Conservation (phyloP, 139 green algal species). For the Edaphochlamys debaryana region DNA sequence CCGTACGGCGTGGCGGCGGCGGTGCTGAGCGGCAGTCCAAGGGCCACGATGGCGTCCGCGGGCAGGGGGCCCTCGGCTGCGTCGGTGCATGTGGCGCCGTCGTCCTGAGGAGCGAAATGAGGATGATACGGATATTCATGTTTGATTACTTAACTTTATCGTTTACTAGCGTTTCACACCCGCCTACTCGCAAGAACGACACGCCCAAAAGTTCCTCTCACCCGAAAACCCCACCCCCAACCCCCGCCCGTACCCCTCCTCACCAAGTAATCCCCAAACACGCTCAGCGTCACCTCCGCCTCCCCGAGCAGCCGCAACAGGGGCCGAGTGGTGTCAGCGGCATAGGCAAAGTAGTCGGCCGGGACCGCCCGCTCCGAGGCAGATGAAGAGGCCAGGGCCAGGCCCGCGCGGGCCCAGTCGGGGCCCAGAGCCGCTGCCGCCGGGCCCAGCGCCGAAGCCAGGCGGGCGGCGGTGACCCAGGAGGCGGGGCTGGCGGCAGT, state of each 20-base stretch:
- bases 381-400: no score
- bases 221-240: no score
- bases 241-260: background rate
- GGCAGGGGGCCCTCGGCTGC: background rate
- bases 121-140: background rate
- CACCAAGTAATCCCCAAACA: background rate
- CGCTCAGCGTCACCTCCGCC: background rate
- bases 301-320: background rate
- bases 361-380: background rate
- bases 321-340: background rate
- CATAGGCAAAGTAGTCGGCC: background rate
- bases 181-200: no score
- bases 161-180: no score
- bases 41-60: background rate
- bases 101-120: background rate
- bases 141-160: no score
- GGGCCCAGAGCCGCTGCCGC: background rate
- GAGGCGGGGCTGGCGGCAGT: background rate
- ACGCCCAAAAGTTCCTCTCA: no score
- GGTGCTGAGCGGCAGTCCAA: constrained; percentile 3
- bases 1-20: constrained; percentile 1
- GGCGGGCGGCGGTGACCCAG: background rate
- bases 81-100: constrained; percentile 2
- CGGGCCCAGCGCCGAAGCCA: background rate
- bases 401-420: no score